These are phyloP conservation scores for Corylus americana DNA, from an alignment of 306 rosid genomes.

Conservation along the genomic window DNA sequence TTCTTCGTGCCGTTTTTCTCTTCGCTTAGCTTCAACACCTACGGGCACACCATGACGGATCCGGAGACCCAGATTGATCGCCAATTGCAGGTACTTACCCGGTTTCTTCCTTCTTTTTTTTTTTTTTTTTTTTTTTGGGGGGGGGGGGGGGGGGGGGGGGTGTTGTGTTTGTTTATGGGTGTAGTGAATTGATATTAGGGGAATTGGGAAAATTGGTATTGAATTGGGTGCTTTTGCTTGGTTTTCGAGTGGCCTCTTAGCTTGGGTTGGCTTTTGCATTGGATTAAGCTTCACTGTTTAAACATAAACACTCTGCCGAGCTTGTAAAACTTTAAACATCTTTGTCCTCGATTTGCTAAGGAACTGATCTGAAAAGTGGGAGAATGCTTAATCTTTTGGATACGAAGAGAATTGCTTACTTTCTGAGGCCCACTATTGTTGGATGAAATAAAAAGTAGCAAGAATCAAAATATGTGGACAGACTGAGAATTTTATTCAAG, in stretches of 20 bases:
- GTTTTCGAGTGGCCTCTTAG: neutral
- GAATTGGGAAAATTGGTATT: neutral
- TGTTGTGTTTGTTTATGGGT: neutral
- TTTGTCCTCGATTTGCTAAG: neutral
- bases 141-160: neutral
- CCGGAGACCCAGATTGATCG: slow-evolving; percentile 75
- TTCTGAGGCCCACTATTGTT: neutral
- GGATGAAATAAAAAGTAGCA: neutral
- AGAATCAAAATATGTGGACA: neutral
- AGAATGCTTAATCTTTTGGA: neutral
- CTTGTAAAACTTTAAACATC: neutral
- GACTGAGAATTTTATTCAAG: neutral
- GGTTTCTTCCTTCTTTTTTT: neutral
- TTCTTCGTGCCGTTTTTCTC: slow-evolving; percentile 94
- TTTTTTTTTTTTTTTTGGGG: neutral
- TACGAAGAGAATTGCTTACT: neutral
- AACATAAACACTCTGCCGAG: neutral
- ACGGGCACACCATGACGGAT: slow-evolving; percentile 88
- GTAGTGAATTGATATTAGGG: neutral
- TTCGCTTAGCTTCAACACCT: slow-evolving; percentile 85
- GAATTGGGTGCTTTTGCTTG: neutral
- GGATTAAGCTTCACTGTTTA: neutral
- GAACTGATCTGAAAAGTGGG: neutral
- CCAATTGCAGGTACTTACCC: slow-evolving; percentile 69
- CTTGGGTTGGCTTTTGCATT: neutral